Base-by-base conservation (phyloP, 2,329 filamentous ascomycete genomes). In the Calonectria fujianensis region DNA sequence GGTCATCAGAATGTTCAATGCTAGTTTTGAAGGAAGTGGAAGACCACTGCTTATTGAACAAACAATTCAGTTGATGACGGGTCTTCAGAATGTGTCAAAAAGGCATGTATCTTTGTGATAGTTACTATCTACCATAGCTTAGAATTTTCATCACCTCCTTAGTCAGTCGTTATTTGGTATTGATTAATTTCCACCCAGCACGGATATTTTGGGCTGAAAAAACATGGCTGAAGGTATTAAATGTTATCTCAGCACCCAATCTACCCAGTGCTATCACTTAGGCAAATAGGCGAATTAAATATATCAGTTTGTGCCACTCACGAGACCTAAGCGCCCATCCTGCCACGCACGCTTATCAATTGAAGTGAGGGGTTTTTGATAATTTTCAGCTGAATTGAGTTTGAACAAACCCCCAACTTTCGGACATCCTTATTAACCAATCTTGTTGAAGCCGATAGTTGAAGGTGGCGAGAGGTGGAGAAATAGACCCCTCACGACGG, bases 1-100 rank as follows among this genome's bases (percentile, higher is more conserved):
- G 9, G n/a, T 61, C n/a, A 61, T 61, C 7, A 14, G 14, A 24
- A 61, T 61, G 35, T 32, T 61, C 6, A 29, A n/a, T 61, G 57
- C 57, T 3, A 61, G 57, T 20, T 61, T 61, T 35, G 57, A 61
- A 24, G 57, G 14, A 29, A 61, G 35, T 4, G 57, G n/a, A 6
- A 27, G 57, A 18, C 57, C 57, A 8, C 31, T 61, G 4, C 35
- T 61, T 2, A 61, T 61, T 20, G 57, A 61, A 41, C 57, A 61
- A 20, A 61, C 57, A 9, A 61, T 61, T 16, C 57, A 61, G 20
- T n/a, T 61, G 14, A 61, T 61, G 57, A 41, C n/a, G 6, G 57
- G 57, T 8, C 35, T 61, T 7, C 57, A 41, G 29, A 39, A 61
- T 10, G 27, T 61, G 57, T 61, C 57, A 13, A 61, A 61, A 39